These are phyloP conservation scores for Cornus florida DNA, from an alignment of 148 eudicot genomes.

Conservation along the genomic window DNA sequence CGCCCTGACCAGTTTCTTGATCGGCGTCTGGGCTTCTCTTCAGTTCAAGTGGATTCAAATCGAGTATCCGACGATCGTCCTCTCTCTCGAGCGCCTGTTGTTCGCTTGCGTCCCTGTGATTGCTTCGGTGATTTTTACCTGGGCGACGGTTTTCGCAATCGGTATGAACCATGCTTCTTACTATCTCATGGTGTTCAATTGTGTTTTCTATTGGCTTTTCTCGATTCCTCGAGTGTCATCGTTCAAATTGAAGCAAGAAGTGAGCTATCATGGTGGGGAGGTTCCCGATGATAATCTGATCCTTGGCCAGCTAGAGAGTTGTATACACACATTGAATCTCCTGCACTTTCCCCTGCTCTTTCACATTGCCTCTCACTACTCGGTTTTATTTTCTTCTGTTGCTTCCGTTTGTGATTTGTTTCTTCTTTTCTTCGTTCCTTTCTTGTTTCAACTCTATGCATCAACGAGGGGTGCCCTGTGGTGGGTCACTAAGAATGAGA, in stretches of 20 bases:
- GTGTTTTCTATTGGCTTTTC: slow-evolving; percentile 80
- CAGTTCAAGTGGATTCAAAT: slow-evolving; percentile 93
- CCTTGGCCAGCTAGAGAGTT: slow-evolving; percentile 74
- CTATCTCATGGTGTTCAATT: slow-evolving; percentile 69
- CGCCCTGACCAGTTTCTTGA: slow-evolving; percentile 56
- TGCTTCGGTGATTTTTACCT: slow-evolving; percentile 65
- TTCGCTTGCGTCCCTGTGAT: slow-evolving; percentile 69
- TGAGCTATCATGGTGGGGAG: slow-evolving; percentile 64
- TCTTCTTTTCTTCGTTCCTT: slow-evolving; percentile 82
- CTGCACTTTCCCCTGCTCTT: slow-evolving; percentile 68
- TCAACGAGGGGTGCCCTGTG: slow-evolving; percentile 85
- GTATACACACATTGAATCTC: slow-evolving; percentile 64
- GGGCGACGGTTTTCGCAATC: slow-evolving; percentile 80
- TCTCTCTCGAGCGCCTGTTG: slow-evolving; percentile 74
- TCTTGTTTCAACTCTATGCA: slow-evolving; percentile 74
- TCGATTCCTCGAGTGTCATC: slow-evolving; percentile 78
- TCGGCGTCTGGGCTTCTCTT: slow-evolving; percentile 92
- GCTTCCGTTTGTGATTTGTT: slow-evolving; percentile 61
- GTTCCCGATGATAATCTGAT: slow-evolving; percentile 63
- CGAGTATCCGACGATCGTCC: slow-evolving; percentile 73
- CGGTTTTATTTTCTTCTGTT: slow-evolving; percentile 59
- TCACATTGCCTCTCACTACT: slow-evolving; percentile 68
- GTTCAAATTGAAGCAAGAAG: slow-evolving; percentile 56
- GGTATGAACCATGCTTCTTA: slow-evolving; percentile 76
- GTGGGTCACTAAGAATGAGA: slow-evolving; percentile 80